A percentile compares a stretch with the other conserved stretches of the same genome.
Evolutionary conservation across 768 basidiomycete genomes (phyloP).

Genomic region (Suillus sp.): DNA sequence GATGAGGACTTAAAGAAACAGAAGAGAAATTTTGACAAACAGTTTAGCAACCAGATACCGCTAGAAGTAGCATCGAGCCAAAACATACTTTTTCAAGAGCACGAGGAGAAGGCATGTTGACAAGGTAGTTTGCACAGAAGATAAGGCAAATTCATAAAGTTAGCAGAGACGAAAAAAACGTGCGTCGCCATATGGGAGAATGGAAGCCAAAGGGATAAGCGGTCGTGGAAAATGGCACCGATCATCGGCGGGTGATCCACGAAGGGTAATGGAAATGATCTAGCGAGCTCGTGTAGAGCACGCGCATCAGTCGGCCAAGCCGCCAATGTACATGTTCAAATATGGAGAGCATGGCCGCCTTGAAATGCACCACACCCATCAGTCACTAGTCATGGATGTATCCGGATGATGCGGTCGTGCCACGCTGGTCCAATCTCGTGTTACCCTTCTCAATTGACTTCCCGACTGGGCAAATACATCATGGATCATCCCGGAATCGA

Average conservation of each 20-base stretch:
- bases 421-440: conserved; percentile 1
- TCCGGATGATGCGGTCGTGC: neutral
- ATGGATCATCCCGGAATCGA: conserved; percentile 7
- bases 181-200: conserved; percentile 7
- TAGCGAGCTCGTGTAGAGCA: conserved; percentile 20
- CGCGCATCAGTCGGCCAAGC: conserved; percentile 20
- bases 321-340: conserved; percentile 16
- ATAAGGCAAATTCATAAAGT: conserved; percentile 1
- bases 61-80: conserved; percentile 2
- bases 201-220: conserved; percentile 8
- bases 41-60: neutral
- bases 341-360: conserved; percentile 25
- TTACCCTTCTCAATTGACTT: conserved; percentile 1
- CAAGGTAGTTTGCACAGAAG: conserved; percentile 2
- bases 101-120: conserved; percentile 6
- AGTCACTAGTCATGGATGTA: conserved; percentile 23
- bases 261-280: conserved; percentile 14
- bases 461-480: neutral
- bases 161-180: conserved; percentile 5
- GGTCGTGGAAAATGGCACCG: conserved; percentile 7
- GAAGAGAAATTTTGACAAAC: conserved; percentile 8
- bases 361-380: conserved; percentile 29
- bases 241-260: conserved; percentile 10
- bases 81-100: conserved; percentile 3
- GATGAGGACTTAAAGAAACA: conserved; percentile 7